phyloP scores from a whole-genome alignment of 2,329 filamentous ascomycete species.

The Epichloe baconii region DNA sequence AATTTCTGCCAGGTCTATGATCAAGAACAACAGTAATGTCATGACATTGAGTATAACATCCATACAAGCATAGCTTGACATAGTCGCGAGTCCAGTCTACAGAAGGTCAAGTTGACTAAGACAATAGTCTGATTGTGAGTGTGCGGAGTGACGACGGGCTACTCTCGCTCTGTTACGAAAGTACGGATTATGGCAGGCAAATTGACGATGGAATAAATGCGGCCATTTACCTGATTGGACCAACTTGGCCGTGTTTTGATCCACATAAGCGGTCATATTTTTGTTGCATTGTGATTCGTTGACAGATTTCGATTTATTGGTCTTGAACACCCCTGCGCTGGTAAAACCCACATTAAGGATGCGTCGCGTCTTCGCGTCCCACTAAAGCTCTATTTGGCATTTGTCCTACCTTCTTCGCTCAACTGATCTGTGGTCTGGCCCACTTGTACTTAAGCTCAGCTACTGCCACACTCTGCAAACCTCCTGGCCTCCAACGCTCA shows the following conservation, averaged over 20 bases:
- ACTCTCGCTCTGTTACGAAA: too few relatives aligned
- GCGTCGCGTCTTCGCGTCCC: slow-evolving; percentile 1
- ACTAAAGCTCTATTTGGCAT: not conserved
- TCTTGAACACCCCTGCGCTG: not conserved
- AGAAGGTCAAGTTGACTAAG: too few relatives aligned
- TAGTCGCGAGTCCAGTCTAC: too few relatives aligned
- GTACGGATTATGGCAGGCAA: too few relatives aligned
- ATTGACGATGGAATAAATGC: too few relatives aligned
- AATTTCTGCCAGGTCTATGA: too few relatives aligned
- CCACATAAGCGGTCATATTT: not conserved
- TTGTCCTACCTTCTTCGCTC: not conserved
- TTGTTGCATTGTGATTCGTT: not conserved
- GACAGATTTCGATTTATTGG: too few relatives aligned
- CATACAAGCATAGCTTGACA: too few relatives aligned
- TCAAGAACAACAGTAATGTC: too few relatives aligned
- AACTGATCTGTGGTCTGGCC: slow-evolving; percentile 26
- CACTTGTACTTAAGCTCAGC: slow-evolving; percentile 26
- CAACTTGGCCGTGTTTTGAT: not conserved
- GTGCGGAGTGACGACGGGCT: too few relatives aligned
- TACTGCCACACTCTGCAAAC: slow-evolving; percentile 14
- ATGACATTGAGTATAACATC: too few relatives aligned
- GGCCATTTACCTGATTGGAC: not conserved
- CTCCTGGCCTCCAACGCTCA: slow-evolving; percentile 7
- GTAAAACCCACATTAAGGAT: not conserved
- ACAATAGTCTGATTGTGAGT: too few relatives aligned